These are phyloP conservation scores for Chaetomium cochliodes DNA, from an alignment of 495 filamentous ascomycete species.

Conservation along the genomic window DNA sequence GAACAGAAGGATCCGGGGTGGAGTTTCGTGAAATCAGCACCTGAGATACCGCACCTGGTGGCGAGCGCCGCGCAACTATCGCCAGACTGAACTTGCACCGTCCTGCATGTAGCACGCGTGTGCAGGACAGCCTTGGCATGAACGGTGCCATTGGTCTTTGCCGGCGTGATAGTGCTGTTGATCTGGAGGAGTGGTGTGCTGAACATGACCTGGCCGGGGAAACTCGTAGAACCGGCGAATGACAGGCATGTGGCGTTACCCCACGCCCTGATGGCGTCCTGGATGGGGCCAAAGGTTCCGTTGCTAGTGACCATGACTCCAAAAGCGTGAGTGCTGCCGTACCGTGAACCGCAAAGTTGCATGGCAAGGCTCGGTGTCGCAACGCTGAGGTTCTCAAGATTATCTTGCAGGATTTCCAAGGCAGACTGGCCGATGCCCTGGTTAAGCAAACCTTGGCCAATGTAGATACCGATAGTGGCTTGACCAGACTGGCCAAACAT, in stretches of 20 bases:
- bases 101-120: slow-evolving; percentile 23
- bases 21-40: slow-evolving; percentile 41
- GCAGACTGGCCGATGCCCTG: slow-evolving; percentile 27
- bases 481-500: no score
- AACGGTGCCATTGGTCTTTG: not conserved
- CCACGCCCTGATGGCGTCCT: slow-evolving; percentile 39
- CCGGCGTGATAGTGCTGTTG: not conserved
- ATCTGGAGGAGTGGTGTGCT: slow-evolving; percentile 17
- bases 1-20: slow-evolving; percentile 42
- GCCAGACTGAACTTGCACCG: slow-evolving; percentile 25
- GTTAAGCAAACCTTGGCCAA: slow-evolving; percentile 32
- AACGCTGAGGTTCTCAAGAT: not conserved
- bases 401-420: slow-evolving; percentile 22
- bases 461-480: slow-evolving; percentile 18
- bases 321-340: slow-evolving; percentile 35
- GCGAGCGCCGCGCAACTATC: slow-evolving; percentile 45
- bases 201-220: slow-evolving; percentile 27
- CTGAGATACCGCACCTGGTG: slow-evolving; percentile 43
- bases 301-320: slow-evolving; percentile 38
- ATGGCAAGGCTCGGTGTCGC: slow-evolving; percentile 31
- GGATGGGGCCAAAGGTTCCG: slow-evolving; percentile 35
- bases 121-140: not conserved
- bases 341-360: slow-evolving; percentile 38
- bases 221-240: slow-evolving; percentile 22
- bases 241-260: slow-evolving; percentile 36